Evolutionary conservation across 2,329 filamentous ascomycete genomes (phyloP), one percentile per base, ranked within the genome.

Genomic region (Huntiella abstrusa): DNA sequence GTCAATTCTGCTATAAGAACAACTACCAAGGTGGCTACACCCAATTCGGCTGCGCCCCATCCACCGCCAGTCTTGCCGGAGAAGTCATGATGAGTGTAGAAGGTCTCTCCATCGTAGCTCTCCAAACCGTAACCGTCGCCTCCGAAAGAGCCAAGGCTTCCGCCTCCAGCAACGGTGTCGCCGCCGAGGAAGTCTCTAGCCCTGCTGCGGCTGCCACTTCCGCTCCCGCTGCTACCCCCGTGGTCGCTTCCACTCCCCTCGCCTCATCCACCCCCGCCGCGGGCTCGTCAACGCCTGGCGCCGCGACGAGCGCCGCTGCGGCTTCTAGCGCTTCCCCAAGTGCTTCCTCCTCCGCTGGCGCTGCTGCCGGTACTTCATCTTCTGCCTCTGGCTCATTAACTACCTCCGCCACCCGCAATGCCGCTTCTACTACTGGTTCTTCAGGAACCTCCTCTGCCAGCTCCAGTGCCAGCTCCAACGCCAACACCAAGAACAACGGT

Each of bases 11-110:
- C 54, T 77, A 71, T 57, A 64, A 57, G 52, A 76, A 77, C 53
- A 54, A 60, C 6, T 77, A 68, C 50, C 67, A 66, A 0, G 71
- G 70, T 10, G 72, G 71, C 2, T 71, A 62, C 53, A 71, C 60
- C 43, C 73, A 76, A 56, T 76, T 63, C 45, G 73, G 73, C 1
- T 77, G 73, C 51, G 73, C 71, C 13, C 62, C 64, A 5, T 55
- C 58, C 7, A 65, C 64, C 1, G 66, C 68, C 22, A 57, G 59
- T 22, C 52, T 70, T 49, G 71, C 63, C 2, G 68, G 67, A 1
- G 67, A 61, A 1, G 71, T 76, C 7, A 58, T 61, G 17, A 61
- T 62, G 19, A 64, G 64, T 2, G 68, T 67, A 4, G 59, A 62
- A 4, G 70, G 70, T 11, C 57, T 60, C n/a, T 51, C 55, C 3